Evolutionary conservation across 441 rosid species (phyloP), one percentile per base, ranked within the genome.

Genomic region (Capsella rubella): DNA sequence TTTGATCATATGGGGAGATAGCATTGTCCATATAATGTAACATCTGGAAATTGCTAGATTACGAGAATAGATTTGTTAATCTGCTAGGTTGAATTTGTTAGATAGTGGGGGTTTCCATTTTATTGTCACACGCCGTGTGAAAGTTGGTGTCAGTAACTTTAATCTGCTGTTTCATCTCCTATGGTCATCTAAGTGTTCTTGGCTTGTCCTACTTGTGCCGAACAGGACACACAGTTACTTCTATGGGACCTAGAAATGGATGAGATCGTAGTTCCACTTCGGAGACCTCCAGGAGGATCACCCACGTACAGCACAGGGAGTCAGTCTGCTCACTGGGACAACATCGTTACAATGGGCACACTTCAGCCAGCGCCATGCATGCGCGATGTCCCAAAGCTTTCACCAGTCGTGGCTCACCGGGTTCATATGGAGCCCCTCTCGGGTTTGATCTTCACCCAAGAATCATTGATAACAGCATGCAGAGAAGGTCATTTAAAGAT

Each of bases 211-310:
- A 5, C 12, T 13, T 59, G 31, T 59, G 64, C 16, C 1, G 4
- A 39, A 60, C 64, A 96, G 98, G 99, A 96, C 62, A 91, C 99
- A 0, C 97, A 87, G 55, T 84, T 96, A 82, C 89, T 96, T 53
- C 84, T 96, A 57, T 96, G 99, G 99, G 99, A 96, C 85, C 82
- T 96, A 34, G 96, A 96, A 84, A 85, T 88, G 94, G 98, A 96
- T 27, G 99, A 96, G 80, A 93, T 96, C 45, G 98, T 96, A 14
- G 99, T 96, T 80, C 99, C 99, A 59, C 78, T 91, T 42, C 86
- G 98, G 21, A 82, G 98, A 61, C 72, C 86, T 74, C 90, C 95
- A 72, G 99, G 99, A 77, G 99, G 97, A 46, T 96, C 99, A n/a
- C 99, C 98, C 9, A 91, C 97, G 51, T 91, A 83, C 82, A 93